Evolutionary conservation across 305 asterid species (phyloP).

Genomic region (Rubia tinctorum): DNA sequence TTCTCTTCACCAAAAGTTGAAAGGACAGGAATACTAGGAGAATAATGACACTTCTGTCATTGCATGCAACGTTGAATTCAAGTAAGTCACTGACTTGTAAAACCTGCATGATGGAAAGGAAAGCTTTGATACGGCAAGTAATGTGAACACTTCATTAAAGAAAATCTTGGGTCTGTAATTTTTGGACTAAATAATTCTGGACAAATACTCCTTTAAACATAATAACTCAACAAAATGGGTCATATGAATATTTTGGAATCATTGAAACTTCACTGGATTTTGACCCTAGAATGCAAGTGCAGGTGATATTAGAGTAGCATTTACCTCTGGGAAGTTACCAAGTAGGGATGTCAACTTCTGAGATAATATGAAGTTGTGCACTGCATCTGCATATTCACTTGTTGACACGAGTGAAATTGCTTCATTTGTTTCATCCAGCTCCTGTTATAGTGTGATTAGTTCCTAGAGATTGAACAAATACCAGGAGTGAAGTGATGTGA

Average conservation of each 20-base stretch:
- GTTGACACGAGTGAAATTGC: conserved; percentile 88
- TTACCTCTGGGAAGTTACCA: conserved; percentile 98
- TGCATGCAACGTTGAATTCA: conserved; percentile 90
- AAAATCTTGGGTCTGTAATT: neutral
- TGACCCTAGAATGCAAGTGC: neutral
- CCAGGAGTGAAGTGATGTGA: neutral
- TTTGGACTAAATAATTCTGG: neutral
- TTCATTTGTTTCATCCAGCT: conserved; percentile 37
- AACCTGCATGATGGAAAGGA: conserved; percentile 56
- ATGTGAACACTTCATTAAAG: neutral
- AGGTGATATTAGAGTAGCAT: conserved; percentile 10
- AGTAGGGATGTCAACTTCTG: conserved; percentile 83
- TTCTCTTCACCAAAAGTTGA: conserved; percentile 91
- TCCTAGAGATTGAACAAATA: conserved; percentile 12
- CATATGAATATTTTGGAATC: neutral
- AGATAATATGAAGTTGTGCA: conserved; percentile 90
- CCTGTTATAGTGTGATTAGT: conserved; percentile 40
- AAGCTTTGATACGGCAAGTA: conserved; percentile 21
- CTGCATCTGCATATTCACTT: conserved; percentile 90
- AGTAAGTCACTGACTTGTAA: conserved; percentile 93
- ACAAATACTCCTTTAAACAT: neutral
- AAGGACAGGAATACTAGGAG: conserved; percentile 90
- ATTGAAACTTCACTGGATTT: neutral
- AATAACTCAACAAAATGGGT: conserved; percentile 1
- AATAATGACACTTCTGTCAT: conserved; percentile 75